Evolutionary conservation across 1,284 basidiomycete species (phyloP).

Genomic region (Marasmius sp.): DNA sequence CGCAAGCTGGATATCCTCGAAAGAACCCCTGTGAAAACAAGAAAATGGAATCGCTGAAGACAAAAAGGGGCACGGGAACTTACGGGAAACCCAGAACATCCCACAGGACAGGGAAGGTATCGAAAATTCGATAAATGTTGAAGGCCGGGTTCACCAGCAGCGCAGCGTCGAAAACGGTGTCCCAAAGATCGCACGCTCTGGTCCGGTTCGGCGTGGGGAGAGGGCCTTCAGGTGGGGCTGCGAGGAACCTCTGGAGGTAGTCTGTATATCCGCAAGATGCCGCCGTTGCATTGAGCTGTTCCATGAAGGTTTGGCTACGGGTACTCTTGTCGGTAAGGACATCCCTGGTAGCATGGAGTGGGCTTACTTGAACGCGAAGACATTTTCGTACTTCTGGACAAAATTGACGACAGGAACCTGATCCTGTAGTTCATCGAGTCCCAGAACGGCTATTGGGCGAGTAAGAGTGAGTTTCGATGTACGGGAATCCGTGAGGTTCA

Average conservation of each 20-base stretch:
- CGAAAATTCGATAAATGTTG: slow-evolving; percentile 74
- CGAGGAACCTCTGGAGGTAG: slow-evolving; percentile 37
- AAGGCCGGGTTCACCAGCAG: slow-evolving; percentile 71
- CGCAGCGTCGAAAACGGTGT: slow-evolving; percentile 59
- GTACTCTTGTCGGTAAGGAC: not conserved
- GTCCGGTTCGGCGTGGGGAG: not conserved
- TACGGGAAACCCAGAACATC: slow-evolving; percentile 79
- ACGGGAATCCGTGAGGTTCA: not conserved
- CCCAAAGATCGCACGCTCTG: slow-evolving; percentile 66
- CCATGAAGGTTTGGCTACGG: slow-evolving; percentile 59
- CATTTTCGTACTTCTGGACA: slow-evolving; percentile 66
- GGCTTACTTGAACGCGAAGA: slow-evolving; percentile 69
- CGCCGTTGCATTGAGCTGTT: slow-evolving; percentile 53
- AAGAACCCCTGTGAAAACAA: slow-evolving; percentile 51
- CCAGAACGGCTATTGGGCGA: slow-evolving; percentile 44
- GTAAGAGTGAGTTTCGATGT: not conserved
- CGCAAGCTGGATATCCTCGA: slow-evolving; percentile 44
- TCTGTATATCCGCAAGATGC: slow-evolving; percentile 60
- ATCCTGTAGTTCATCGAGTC: slow-evolving; percentile 59
- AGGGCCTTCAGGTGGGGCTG: not conserved
- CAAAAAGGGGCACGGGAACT: slow-evolving; percentile 18
- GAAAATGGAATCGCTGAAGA: not conserved
- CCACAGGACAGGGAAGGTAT: slow-evolving; percentile 61
- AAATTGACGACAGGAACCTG: slow-evolving; percentile 71
- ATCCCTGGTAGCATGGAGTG: not conserved